phyloP scores from a whole-genome alignment of 192 early-diverging fungal genomes.

The Backusella luteola region DNA sequence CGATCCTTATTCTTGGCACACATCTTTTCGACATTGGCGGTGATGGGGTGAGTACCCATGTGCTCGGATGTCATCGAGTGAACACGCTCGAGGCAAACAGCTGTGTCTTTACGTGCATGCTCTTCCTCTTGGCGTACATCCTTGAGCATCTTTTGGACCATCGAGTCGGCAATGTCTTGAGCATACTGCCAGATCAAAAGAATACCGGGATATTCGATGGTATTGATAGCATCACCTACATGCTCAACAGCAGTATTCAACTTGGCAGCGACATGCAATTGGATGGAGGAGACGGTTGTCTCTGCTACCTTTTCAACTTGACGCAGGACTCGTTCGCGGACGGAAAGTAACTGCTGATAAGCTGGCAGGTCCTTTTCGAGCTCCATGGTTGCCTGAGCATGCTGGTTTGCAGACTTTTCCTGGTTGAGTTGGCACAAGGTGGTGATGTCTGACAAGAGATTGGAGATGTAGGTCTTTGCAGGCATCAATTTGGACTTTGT shows the following conservation, averaged over 20 bases:
- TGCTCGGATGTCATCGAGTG: slow-evolving; percentile 38
- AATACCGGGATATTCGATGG: slow-evolving; percentile 79
- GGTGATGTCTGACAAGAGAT: slow-evolving; percentile 80
- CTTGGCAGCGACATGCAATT: slow-evolving; percentile 37
- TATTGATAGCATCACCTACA: slow-evolving; percentile 63
- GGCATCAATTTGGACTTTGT: slow-evolving; percentile 92
- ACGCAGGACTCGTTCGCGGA: slow-evolving; percentile 69
- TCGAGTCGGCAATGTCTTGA: slow-evolving; percentile 67
- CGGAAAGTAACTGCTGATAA: slow-evolving; percentile 72
- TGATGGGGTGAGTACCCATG: slow-evolving; percentile 22
- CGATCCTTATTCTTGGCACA: slow-evolving; percentile 17
- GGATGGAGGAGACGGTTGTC: slow-evolving; percentile 55
- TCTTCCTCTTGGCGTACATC: slow-evolving; percentile 62
- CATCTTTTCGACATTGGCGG: slow-evolving; percentile 28
- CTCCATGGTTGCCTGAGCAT: slow-evolving; percentile 59
- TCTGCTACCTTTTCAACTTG: slow-evolving; percentile 62
- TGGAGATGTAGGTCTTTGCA: slow-evolving; percentile 86
- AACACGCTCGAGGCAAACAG: slow-evolving; percentile 40
- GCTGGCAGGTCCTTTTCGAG: slow-evolving; percentile 67
- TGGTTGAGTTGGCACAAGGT: slow-evolving; percentile 72
- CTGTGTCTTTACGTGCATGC: slow-evolving; percentile 47
- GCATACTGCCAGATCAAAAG: slow-evolving; percentile 88
- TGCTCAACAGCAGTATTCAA: slow-evolving; percentile 59
- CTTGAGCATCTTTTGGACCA: slow-evolving; percentile 61
- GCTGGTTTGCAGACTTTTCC: slow-evolving; percentile 53